A percentile compares a stretch with the other conserved stretches of the same genome.
These are phyloP conservation scores for Chaetomium sp. DNA, from an alignment of 2,329 filamentous ascomycete species.

Conservation along the genomic window DNA sequence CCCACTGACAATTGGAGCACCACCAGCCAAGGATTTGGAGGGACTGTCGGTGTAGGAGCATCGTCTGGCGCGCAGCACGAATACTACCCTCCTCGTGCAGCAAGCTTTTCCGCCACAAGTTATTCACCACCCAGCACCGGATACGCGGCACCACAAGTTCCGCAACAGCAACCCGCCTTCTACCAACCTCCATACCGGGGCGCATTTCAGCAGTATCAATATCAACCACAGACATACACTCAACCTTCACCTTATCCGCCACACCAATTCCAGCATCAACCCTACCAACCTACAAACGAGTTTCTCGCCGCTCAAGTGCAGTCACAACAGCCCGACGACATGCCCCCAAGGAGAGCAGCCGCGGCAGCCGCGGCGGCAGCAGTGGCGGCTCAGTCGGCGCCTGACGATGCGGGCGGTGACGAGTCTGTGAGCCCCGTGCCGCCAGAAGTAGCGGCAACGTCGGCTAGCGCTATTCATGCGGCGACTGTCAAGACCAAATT, in stretches of 20 bases:
- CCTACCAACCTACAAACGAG: slow-evolving; percentile 25
- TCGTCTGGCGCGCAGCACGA: slow-evolving; percentile 9
- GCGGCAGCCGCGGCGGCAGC: slow-evolving; percentile 27
- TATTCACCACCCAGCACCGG: slow-evolving; percentile 9
- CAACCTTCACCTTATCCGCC: neutral
- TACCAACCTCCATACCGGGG: slow-evolving; percentile 8
- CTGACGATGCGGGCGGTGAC: neutral
- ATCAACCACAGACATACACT: slow-evolving; percentile 13
- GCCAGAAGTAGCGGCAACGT: neutral
- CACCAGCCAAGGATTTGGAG: slow-evolving; percentile 1
- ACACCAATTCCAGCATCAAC: slow-evolving; percentile 3
- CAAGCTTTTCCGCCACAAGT: slow-evolving; percentile 4
- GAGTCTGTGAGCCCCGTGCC: slow-evolving; percentile 15
- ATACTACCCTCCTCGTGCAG: slow-evolving; percentile 13
- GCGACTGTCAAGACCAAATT: slow-evolving; percentile 91
- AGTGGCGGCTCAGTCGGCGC: neutral
- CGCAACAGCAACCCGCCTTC: slow-evolving; percentile 6
- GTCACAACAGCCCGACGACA: slow-evolving; percentile 6
- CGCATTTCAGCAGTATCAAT: slow-evolving; percentile 9
- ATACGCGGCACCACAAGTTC: slow-evolving; percentile 13
- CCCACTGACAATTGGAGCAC: slow-evolving; percentile 1
- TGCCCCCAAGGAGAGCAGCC: slow-evolving; percentile 14
- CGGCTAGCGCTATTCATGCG: slow-evolving; percentile 39
- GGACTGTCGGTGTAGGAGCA: slow-evolving; percentile 6
- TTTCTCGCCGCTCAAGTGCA: slow-evolving; percentile 22